Base-by-base conservation (phyloP, 805 yeast genomes). In the Debaryomyces prosopidis region DNA sequence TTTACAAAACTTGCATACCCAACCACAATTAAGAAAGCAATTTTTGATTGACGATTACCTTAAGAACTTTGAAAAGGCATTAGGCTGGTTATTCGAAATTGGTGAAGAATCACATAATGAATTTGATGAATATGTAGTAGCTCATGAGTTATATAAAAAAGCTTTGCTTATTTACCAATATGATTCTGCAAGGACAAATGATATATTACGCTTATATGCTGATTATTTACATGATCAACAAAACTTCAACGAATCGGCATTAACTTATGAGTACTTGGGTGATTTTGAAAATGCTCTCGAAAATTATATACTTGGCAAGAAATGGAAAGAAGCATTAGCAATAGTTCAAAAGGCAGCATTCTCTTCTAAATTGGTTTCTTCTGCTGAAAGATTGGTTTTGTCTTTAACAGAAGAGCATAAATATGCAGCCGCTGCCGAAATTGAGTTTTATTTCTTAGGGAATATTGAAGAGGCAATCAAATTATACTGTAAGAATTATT, bases 251-350 rank as follows among this genome's bases (percentile, higher is more conserved):
- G 96, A 88, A 55, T 87, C 97, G 2, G 99, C 86, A 39, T 59
- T 87, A 30, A 77, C 85, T 2, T 90, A 74, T 62, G 99, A 94
- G 63, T 75, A 78, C 58, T 71, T 92, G 39, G 79, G 76, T 1
- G 67, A 79, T 17, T 69, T 46, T 37, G 76, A 73, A 18, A 72
- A 74, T 38, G 96, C 98, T 0, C 63, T 89, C 56, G 87, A 85
- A 39, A 75, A 85, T 36, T 90, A 85, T 58, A 72, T 82, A 10
- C 60, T 73, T 39, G 92, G 85, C 8, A 85, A 85, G 54, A 82
- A 76, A 53, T 94, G 98, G 98, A 79, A 77, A 51, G 95, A 89
- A 58, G 96, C 97, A 0, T 61, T 94, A 33, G 54, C 89, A 0
- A 68, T 89, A 43, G 79, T 82, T 1, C 68, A 74, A 27, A 61